Evolutionary conservation across 495 filamentous ascomycete genomes (phyloP).

Genomic region (Immersiella caudata): DNA sequence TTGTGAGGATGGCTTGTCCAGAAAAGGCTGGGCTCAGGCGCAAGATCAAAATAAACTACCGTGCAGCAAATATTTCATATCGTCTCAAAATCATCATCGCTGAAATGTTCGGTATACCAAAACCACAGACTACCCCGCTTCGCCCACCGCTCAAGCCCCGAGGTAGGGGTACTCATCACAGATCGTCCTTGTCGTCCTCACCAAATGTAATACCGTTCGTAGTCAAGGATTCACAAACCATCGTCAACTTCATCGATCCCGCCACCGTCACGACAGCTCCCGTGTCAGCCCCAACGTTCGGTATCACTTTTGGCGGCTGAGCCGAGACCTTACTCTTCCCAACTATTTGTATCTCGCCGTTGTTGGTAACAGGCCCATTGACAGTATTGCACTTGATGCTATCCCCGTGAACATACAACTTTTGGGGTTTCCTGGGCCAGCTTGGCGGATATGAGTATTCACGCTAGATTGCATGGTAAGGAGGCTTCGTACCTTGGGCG

Average conservation of each 20-base stretch:
- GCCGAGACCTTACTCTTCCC: background rate
- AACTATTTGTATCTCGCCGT: background rate
- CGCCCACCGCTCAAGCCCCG: background rate
- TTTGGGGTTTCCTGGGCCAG: background rate
- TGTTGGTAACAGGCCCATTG: background rate
- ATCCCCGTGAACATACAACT: conserved; percentile 5
- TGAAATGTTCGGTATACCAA: background rate
- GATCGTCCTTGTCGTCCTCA: background rate
- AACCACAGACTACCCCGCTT: background rate
- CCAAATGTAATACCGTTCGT: conserved; percentile 1
- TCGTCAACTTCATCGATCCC: background rate
- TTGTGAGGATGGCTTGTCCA: too few relatives aligned
- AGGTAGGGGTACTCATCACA: background rate
- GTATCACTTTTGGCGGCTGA: background rate
- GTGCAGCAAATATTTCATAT: background rate
- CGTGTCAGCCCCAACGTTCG: background rate
- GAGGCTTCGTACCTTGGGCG: background rate
- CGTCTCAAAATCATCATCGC: background rate
- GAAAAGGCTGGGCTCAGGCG: too few relatives aligned
- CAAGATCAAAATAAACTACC: background rate
- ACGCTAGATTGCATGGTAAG: background rate
- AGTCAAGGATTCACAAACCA: conserved; percentile 1
- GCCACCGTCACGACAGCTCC: background rate
- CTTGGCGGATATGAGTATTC: background rate
- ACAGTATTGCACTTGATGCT: conserved; percentile 5